Percentiles rank a stretch among this genome's conserved stretches.
Conservation (phyloP, 2,329 filamentous ascomycete species). For the Cytospora schulzeri region DNA sequence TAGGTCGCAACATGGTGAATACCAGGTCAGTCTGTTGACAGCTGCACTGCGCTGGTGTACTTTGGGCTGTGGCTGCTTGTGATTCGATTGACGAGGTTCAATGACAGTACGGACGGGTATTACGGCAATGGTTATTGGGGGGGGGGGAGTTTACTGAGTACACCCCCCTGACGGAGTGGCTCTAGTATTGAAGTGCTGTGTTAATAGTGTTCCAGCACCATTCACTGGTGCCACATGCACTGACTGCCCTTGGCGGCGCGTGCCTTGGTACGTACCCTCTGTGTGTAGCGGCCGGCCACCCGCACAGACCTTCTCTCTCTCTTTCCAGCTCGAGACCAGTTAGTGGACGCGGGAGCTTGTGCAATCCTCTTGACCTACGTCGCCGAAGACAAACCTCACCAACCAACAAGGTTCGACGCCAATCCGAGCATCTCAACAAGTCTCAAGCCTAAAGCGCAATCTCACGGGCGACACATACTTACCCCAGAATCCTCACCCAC, state of each 20-base stretch:
- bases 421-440: constrained; percentile 5
- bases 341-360: constrained; percentile 6
- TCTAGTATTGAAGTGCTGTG: neutral
- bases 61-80: neutral
- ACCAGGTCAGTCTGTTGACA: constrained; percentile 26
- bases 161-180: neutral
- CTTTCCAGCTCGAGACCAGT: constrained; percentile 7
- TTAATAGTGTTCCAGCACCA: neutral
- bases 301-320: neutral
- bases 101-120: constrained; percentile 7
- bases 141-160: neutral
- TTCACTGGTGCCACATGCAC: too few species aligned
- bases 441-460: neutral
- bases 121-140: neutral
- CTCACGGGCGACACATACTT: neutral
- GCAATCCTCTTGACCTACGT: constrained; percentile 15
- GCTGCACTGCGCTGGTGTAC: constrained; percentile 14
- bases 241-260: too few species aligned
- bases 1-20: constrained; percentile 41
- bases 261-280: too few species aligned
- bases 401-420: neutral
- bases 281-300: neutral
- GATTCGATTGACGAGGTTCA: constrained; percentile 3
- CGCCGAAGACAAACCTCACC: constrained; percentile 12
- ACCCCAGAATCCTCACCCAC: constrained; percentile 1